Evolutionary conservation across 1,139 yeast species (phyloP).

Genomic region (Wickerhamomyces sp.): DNA sequence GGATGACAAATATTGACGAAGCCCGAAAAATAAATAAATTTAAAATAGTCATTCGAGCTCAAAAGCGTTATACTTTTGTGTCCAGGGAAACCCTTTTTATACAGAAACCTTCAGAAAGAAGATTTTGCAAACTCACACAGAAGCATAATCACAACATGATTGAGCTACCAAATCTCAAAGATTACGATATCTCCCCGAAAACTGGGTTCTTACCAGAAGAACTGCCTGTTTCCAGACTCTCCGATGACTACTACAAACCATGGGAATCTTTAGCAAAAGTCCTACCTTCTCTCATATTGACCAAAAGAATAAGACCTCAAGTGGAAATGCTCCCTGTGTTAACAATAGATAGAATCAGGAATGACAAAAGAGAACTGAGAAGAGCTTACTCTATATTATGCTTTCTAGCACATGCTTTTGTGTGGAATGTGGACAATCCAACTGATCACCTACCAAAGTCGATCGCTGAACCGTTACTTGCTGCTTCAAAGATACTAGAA

Average conservation of each 20-base stretch:
- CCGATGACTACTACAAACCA: conserved; percentile 58
- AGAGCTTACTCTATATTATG: conserved; percentile 78
- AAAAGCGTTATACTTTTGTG: no score
- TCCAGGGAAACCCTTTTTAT: no score
- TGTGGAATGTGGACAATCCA: conserved; percentile 77
- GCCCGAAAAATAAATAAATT: background rate
- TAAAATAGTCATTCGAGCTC: background rate
- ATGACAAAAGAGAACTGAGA: conserved; percentile 48
- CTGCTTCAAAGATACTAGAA: conserved; percentile 53
- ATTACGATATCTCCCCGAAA: conserved; percentile 62
- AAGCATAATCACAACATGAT: conserved; percentile 20
- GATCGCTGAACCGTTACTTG: conserved; percentile 65
- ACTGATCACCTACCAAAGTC: conserved; percentile 61
- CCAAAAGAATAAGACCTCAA: conserved; percentile 52
- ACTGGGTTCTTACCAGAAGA: conserved; percentile 77
- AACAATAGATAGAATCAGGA: conserved; percentile 37
- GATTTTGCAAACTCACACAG: background rate
- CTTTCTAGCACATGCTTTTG: conserved; percentile 80
- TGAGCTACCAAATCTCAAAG: conserved; percentile 44
- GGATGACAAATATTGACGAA: background rate
- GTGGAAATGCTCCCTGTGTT: conserved; percentile 60
- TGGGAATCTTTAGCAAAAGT: conserved; percentile 73
- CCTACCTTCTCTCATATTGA: conserved; percentile 68
- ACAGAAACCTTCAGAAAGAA: background rate
- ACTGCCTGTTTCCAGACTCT: conserved; percentile 56